phyloP scores from a whole-genome alignment of 208 protist species.

The Leishmania braziliensis region DNA sequence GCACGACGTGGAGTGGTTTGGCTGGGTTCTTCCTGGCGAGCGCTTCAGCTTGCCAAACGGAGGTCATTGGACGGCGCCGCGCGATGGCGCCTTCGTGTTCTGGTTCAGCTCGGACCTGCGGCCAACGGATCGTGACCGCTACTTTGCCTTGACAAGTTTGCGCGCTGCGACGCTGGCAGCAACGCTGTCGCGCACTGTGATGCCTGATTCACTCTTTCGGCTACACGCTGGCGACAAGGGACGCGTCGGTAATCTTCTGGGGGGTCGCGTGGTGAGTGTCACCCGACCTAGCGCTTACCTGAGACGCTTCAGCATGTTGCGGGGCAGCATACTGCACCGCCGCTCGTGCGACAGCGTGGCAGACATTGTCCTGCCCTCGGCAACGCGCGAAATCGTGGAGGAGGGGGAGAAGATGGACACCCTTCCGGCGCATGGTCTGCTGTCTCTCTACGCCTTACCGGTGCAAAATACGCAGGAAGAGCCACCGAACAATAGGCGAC shows the following conservation, averaged over 20 bases:
- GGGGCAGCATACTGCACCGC: constrained; percentile 16
- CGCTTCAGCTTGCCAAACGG: constrained; percentile 57
- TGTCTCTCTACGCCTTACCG: neutral
- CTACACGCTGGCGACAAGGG: constrained; percentile 34
- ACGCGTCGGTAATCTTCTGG: constrained; percentile 6
- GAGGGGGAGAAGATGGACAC: neutral
- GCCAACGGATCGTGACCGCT: constrained; percentile 73
- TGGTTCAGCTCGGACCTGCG: constrained; percentile 68
- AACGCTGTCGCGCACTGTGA: constrained; percentile 42
- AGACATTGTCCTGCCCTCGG: constrained; percentile 24
- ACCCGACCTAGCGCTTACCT: constrained; percentile 1
- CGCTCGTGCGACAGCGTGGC: constrained; percentile 28
- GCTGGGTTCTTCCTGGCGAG: constrained; percentile 77
- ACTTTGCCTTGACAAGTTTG: constrained; percentile 68
- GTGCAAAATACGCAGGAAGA: neutral
- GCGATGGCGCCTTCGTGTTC: constrained; percentile 80
- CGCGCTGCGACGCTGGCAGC: constrained; percentile 48
- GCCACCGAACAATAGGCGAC: neutral
- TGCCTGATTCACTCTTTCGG: constrained; percentile 64
- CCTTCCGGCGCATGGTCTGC: neutral
- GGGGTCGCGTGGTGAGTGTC: constrained; percentile 11
- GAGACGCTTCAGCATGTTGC: neutral
- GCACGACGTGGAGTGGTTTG: constrained; percentile 61
- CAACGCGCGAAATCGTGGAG: constrained; percentile 34
- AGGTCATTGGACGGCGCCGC: constrained; percentile 44